phyloP scores from a whole-genome alignment of 192 early-diverging fungal genomes.

The Coemansia sp. region DNA sequence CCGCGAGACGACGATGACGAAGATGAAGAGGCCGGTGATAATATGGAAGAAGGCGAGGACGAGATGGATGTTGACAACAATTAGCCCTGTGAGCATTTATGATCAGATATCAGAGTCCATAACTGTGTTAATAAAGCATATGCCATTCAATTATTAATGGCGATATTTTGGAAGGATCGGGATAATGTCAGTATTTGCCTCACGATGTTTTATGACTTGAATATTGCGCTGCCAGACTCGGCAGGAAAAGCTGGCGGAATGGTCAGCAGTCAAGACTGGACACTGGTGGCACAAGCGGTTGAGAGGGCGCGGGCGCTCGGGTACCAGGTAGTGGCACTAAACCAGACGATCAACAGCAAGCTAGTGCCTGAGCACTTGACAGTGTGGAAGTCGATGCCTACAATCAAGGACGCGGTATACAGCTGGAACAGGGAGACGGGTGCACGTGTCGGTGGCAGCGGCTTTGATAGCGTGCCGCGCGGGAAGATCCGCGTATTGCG shows the following conservation, averaged over 20 bases:
- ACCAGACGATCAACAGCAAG: constrained; percentile 42
- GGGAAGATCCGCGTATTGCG: constrained; percentile 44
- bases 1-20: constrained; percentile 41
- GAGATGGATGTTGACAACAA: constrained; percentile 25
- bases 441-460: constrained; percentile 11
- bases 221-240: constrained; percentile 50
- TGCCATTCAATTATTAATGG: neutral
- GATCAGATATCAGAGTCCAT: constrained; percentile 9
- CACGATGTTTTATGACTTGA: constrained; percentile 53
- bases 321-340: constrained; percentile 48
- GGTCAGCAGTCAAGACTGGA: constrained; percentile 41
- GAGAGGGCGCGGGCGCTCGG: constrained; percentile 45
- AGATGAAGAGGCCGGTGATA: constrained; percentile 10
- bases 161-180: neutral
- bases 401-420: constrained; percentile 19
- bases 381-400: constrained; percentile 38
- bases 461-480: constrained; percentile 12
- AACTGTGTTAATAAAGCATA: neutral
- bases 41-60: constrained; percentile 8
- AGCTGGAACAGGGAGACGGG: constrained; percentile 39
- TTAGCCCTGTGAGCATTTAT: neutral
- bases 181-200: no score
- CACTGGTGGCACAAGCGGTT: constrained; percentile 36
- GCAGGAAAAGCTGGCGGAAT: constrained; percentile 35
- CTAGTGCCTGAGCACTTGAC: constrained; percentile 36